Base-by-base conservation (phyloP, 768 basidiomycete species). In the Boletus tomentosulus region DNA sequence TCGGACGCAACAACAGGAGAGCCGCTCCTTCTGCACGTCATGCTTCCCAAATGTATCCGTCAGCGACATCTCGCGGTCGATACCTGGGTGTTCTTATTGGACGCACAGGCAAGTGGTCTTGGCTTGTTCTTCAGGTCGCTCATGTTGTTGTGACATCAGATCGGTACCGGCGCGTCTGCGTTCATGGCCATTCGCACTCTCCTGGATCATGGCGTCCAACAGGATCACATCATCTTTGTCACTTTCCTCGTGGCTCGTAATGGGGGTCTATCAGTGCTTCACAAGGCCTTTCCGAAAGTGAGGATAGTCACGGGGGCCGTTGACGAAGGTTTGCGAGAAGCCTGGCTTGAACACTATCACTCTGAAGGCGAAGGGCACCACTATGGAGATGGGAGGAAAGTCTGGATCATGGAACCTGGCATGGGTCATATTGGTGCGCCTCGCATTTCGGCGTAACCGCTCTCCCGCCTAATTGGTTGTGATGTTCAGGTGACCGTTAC, bases 151-250 rank as follows among this genome's bases (percentile, higher is more conserved):
- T 42, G 47, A n/a, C 48, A 54, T 39, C 48, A 96, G 86, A 92
- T 98, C 67, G 93, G 92, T 6, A 98, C 96, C 0, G 96, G 87
- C 5, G 94, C 95, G 0, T 84, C 91, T 4, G 86, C 87, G 19
- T 89, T 98, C 69, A 98, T 98, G 96, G 87, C 94, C 0, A 90
- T 99, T 56, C 87, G 96, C 28, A 82, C 96, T 11, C 74, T 98
- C 10, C 78, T 98, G 16, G 96, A 99, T 66, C 96, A 99, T 60
- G 93, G 96, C 12, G 85, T 96, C 16, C 80, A 69, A 51, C 82
- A 93, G 68, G 83, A 87, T 55, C 84, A 82, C 62, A 95, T 97
- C 59, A 83, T 97, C 53, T 95, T 95, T 64, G 82, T 94, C 13
- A 87, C 92, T 0, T 92, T 96, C 73, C 77, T 98, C 9, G 87